A percentile compares a stretch with the other conserved stretches of the same genome.
Conservation (phyloP, 2,329 filamentous ascomycete species). For the Akanthomyces dipterigenus region DNA sequence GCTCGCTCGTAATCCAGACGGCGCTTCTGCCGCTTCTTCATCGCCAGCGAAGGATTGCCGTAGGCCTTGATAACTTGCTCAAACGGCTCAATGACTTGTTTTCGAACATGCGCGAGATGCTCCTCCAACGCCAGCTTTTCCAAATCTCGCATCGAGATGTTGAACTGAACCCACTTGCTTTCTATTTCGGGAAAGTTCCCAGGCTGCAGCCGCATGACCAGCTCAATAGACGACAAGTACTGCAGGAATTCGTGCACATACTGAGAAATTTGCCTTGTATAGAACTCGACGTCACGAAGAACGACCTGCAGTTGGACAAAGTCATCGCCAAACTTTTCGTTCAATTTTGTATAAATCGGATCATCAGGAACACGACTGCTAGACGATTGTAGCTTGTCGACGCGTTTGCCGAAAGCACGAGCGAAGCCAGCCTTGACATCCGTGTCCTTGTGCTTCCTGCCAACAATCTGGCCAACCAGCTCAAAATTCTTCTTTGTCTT, state of each 20-base stretch:
- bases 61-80: slow-evolving; percentile 72
- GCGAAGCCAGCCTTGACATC: slow-evolving; percentile 79
- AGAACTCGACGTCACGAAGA: slow-evolving; percentile 87
- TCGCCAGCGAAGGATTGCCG: slow-evolving; percentile 76
- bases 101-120: slow-evolving; percentile 67
- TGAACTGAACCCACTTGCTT: slow-evolving; percentile 90
- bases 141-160: slow-evolving; percentile 78
- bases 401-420: slow-evolving; percentile 82
- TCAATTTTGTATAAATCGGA: slow-evolving; percentile 68
- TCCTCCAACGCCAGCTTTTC: slow-evolving; percentile 76
- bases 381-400: slow-evolving; percentile 72
- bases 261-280: slow-evolving; percentile 72
- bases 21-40: slow-evolving; percentile 93
- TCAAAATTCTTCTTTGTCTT: slow-evolving; percentile 93
- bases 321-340: slow-evolving; percentile 85
- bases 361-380: slow-evolving; percentile 63
- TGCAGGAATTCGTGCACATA: slow-evolving; percentile 77
- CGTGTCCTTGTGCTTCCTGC: slow-evolving; percentile 79
- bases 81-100: slow-evolving; percentile 80
- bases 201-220: slow-evolving; percentile 65
- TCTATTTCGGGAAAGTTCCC: slow-evolving; percentile 78
- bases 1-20: slow-evolving; percentile 81
- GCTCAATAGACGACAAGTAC: slow-evolving; percentile 74
- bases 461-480: slow-evolving; percentile 81
- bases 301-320: slow-evolving; percentile 90